phyloP scores from a whole-genome alignment of 129 eudicot species.

The Tanacetum coccineum region DNA sequence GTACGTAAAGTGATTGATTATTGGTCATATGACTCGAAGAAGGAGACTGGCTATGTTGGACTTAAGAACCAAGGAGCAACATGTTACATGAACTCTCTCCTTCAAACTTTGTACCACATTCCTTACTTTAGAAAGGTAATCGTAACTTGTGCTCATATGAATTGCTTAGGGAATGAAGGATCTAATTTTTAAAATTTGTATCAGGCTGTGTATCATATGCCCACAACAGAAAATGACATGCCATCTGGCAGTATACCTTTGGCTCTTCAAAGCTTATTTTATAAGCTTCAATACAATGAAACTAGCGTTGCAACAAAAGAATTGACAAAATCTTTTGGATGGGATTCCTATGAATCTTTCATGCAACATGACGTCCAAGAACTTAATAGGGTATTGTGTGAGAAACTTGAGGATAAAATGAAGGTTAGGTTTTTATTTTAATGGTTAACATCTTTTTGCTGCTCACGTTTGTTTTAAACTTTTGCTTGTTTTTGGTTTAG shows the following conservation, averaged over 20 bases:
- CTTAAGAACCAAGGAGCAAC: constrained; percentile 98
- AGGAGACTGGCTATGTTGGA: constrained; percentile 96
- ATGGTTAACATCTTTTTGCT: not conserved
- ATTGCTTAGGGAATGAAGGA: constrained; percentile 14
- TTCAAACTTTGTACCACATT: constrained; percentile 88
- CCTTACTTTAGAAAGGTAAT: constrained; percentile 86
- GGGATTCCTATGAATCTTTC: constrained; percentile 98
- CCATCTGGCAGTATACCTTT: constrained; percentile 90
- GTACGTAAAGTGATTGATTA: constrained; percentile 84
- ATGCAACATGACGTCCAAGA: constrained; percentile 99
- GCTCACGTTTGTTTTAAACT: constrained; percentile 20
- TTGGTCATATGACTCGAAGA: constrained; percentile 91
- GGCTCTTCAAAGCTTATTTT: constrained; percentile 92
- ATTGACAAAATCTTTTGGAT: constrained; percentile 92
- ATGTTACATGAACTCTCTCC: constrained; percentile 95
- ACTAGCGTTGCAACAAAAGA: constrained; percentile 96
- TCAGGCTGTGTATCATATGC: constrained; percentile 99
- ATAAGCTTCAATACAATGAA: constrained; percentile 90
- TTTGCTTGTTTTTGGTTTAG: constrained; percentile 38
- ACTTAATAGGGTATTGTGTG: constrained; percentile 86
- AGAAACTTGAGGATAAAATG: constrained; percentile 99
- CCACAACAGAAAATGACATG: constrained; percentile 95
- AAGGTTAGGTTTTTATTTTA: constrained; percentile 49
- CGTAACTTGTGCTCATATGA: constrained; percentile 1
- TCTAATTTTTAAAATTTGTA: constrained; percentile 29